These are phyloP conservation scores for Diutina catenulata DNA, from an alignment of 1,139 yeast species.

Conservation along the genomic window DNA sequence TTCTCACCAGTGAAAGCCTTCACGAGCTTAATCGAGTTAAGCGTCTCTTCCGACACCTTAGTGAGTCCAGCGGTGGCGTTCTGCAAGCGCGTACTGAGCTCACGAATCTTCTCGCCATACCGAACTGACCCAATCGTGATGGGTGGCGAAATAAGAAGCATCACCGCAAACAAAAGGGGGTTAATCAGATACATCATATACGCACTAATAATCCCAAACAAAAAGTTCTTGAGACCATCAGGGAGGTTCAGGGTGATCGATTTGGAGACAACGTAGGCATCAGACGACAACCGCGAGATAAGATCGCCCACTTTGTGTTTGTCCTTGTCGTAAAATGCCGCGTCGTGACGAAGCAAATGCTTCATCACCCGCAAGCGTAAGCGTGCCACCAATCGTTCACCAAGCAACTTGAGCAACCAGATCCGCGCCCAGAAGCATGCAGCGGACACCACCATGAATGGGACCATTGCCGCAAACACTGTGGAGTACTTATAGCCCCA, in stretches of 20 bases:
- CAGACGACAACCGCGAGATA: constrained; percentile 40
- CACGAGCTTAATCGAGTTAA: constrained; percentile 31
- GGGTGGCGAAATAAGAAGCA: constrained; percentile 42
- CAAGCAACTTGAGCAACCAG: constrained; percentile 19
- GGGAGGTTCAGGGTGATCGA: constrained; percentile 36
- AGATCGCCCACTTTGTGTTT: constrained; percentile 47
- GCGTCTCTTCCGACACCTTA: constrained; percentile 34
- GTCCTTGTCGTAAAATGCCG: constrained; percentile 38
- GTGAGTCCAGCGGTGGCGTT: constrained; percentile 38
- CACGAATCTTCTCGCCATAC: constrained; percentile 37
- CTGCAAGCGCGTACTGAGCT: constrained; percentile 31
- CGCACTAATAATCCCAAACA: constrained; percentile 32
- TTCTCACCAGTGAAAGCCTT: constrained; percentile 37
- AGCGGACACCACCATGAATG: constrained; percentile 20
- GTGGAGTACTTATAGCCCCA: constrained; percentile 37
- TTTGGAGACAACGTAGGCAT: constrained; percentile 40
- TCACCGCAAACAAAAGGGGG: constrained; percentile 34
- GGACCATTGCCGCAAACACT: constrained; percentile 32
- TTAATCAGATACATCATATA: constrained; percentile 38
- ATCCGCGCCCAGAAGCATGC: constrained; percentile 17
- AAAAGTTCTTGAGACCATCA: constrained; percentile 36
- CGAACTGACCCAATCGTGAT: constrained; percentile 39
- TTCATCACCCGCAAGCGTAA: constrained; percentile 38
- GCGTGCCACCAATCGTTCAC: constrained; percentile 25
- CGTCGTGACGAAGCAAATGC: constrained; percentile 38